These are phyloP conservation scores for Sarocladium kiliense DNA, from an alignment of 2,329 filamentous ascomycete species.

Conservation along the genomic window DNA sequence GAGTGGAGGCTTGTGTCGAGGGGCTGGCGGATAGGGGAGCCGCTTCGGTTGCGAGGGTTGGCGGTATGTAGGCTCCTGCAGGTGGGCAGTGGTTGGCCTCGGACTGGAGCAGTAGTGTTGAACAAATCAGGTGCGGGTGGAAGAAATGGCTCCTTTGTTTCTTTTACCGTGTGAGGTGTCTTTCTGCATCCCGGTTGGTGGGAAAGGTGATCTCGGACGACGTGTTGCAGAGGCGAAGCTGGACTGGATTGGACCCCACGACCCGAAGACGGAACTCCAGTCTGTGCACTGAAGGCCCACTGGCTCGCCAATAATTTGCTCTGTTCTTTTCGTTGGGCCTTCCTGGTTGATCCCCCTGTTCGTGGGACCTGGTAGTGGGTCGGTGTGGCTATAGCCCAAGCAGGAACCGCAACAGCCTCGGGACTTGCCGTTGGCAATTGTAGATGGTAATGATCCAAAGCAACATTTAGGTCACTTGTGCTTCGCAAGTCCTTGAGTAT, in stretches of 20 bases:
- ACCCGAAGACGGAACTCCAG: neutral
- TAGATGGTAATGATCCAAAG: neutral
- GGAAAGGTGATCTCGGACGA: neutral
- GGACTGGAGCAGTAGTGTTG: neutral
- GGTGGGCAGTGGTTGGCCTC: neutral
- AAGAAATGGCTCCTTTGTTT: neutral
- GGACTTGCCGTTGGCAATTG: neutral
- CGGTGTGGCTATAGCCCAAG: neutral
- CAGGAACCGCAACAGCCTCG: neutral
- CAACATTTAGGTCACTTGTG: too few relatives aligned
- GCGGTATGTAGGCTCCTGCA: slow-evolving; percentile 3
- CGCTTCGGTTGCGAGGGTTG: slow-evolving; percentile 1
- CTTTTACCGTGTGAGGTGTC: neutral
- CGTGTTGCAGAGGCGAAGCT: neutral
- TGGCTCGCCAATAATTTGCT: slow-evolving; percentile 3
- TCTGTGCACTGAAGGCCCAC: neutral
- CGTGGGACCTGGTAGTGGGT: neutral
- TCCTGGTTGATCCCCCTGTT: neutral
- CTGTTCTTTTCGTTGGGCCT: neutral
- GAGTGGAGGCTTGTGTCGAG: slow-evolving; percentile 8
- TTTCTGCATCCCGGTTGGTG: neutral
- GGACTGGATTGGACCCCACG: neutral
- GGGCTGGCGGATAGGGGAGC: slow-evolving; percentile 6
- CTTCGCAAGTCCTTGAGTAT: too few relatives aligned
- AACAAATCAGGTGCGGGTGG: too few relatives aligned